Percentiles rank a stretch among this genome's conserved stretches.
Conservation (phyloP, 2,329 filamentous ascomycete genomes). For the Nemania abortiva region DNA sequence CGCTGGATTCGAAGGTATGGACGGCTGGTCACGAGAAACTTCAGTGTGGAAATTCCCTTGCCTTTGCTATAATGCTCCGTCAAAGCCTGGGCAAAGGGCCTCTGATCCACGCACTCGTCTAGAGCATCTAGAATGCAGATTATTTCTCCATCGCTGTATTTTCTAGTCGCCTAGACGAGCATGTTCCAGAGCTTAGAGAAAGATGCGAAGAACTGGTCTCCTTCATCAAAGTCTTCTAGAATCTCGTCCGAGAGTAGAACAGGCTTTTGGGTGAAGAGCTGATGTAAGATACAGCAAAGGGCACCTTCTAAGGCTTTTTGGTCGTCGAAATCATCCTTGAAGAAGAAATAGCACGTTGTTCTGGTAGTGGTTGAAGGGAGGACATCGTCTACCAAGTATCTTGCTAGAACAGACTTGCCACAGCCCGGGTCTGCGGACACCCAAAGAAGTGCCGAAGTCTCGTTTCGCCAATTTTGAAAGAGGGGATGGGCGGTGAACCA, state of each 20-base stretch:
- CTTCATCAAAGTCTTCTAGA: constrained; percentile 40
- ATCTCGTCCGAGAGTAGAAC: constrained; percentile 44
- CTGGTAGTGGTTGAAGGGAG: constrained; percentile 39
- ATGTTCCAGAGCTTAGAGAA: constrained; percentile 44
- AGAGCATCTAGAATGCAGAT: constrained; percentile 56
- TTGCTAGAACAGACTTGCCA: constrained; percentile 59
- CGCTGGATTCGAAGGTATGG: constrained; percentile 49
- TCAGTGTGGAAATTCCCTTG: constrained; percentile 44
- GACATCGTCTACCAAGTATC: constrained; percentile 51
- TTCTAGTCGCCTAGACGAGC: background rate
- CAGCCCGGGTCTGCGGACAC: constrained; percentile 55
- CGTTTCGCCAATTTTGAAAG: constrained; percentile 30
- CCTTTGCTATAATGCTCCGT: constrained; percentile 43
- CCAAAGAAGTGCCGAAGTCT: constrained; percentile 34
- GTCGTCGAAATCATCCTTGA: constrained; percentile 56
- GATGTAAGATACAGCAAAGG: constrained; percentile 48
- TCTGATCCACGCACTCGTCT: constrained; percentile 54
- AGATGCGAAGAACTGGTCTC: constrained; percentile 36
- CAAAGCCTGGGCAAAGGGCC: constrained; percentile 44
- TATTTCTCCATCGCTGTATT: constrained; percentile 44
- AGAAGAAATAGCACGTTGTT: constrained; percentile 59
- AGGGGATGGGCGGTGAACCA: constrained; percentile 36
- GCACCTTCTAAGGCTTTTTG: constrained; percentile 32
- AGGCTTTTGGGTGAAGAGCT: constrained; percentile 51
- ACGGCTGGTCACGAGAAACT: constrained; percentile 56